phyloP scores from a whole-genome alignment of 129 eudicot genomes.

The Tanacetum coccineum region DNA sequence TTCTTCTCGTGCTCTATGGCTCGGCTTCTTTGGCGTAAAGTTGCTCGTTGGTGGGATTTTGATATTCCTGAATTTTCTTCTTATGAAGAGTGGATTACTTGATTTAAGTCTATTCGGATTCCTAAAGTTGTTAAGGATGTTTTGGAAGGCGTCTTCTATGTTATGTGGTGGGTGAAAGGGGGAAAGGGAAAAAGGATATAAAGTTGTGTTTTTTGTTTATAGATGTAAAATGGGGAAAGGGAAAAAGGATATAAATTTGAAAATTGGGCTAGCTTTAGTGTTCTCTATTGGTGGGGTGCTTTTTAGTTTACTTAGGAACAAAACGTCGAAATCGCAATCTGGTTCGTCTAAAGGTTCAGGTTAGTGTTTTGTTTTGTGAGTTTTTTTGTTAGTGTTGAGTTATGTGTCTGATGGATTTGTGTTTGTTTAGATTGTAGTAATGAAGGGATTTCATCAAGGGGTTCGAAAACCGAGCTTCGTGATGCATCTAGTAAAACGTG shows the following conservation, averaged over 20 bases:
- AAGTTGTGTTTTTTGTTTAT: too few species aligned
- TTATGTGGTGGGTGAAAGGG: too few species aligned
- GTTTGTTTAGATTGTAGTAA: constrained; percentile 34
- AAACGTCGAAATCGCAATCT: constrained; percentile 28
- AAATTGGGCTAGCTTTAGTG: constrained; percentile 70
- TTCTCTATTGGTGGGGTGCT: constrained; percentile 71
- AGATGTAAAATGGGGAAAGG: constrained; percentile 37
- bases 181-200: too few species aligned
- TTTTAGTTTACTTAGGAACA: constrained; percentile 45
- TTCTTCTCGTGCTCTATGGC: too few species aligned
- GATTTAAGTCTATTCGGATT: too few species aligned
- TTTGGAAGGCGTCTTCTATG: too few species aligned
- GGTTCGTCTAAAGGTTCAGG: constrained; percentile 24
- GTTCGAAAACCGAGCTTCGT: background rate
- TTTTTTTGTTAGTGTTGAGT: background rate
- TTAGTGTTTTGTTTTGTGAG: constrained; percentile 6
- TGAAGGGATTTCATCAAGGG: constrained; percentile 28
- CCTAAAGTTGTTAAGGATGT: too few species aligned
- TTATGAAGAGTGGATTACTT: too few species aligned
- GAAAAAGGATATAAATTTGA: constrained; percentile 42
- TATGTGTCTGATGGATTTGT: constrained; percentile 9
- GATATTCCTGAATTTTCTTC: too few species aligned
- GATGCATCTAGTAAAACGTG: constrained; percentile 10
- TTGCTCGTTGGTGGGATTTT: too few species aligned
- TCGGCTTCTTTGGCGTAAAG: too few species aligned